Evolutionary conservation across 805 yeast genomes (phyloP), one percentile per base, ranked within the genome.

Genomic region (Hemisphaericaspora nanyangensis): DNA sequence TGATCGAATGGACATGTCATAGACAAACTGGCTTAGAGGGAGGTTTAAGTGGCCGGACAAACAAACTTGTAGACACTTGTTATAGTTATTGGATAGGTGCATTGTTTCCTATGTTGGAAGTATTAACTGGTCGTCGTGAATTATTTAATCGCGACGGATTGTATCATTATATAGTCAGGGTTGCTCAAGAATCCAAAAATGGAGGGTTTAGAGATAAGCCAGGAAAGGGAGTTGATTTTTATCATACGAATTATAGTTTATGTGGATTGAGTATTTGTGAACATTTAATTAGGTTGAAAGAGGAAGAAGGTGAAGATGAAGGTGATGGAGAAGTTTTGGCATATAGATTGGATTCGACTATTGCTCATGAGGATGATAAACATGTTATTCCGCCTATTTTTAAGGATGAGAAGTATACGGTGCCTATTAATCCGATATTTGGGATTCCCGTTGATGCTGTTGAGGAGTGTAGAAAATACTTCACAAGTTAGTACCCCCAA

Each of bases 11-110:
- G 99, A 68, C 80, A 3, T 70, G 71, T 8, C 63, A 72, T 17
- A 74, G 95, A 29, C 99, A 93, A 57, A 66, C 71, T 39, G 61
- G 61, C 15, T 58, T 78, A n/a, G 96, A 88, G 54, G 95, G 91
- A 10, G 97, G 98, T 0, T 74, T 91, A 34, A 73, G 80, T 10
- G 99, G 99, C 0, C 74, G 99, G 39, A 78, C 95, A 0, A 91
- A 91, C 58, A 93, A 93, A 56, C 70, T 93, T 24, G 98, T 93
- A 1, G 99, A 93, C 57, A 96, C 95, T 0, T 93, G 99, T 60
- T 93, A 93, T 58, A 79, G 91, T 54, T 91, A 84, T 59, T 93
- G 99, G 99, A 83, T 89, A 2, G 98, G 98, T 1, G 95, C 88
- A 0, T 57, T 82, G 28, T 68, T 74, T 45, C 79, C 86, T 0